A percentile compares a stretch with the other conserved stretches of the same genome.
Evolutionary conservation across 2,329 filamentous ascomycete genomes (phyloP).

Genomic region (Teratosphaeria gauchensis): DNA sequence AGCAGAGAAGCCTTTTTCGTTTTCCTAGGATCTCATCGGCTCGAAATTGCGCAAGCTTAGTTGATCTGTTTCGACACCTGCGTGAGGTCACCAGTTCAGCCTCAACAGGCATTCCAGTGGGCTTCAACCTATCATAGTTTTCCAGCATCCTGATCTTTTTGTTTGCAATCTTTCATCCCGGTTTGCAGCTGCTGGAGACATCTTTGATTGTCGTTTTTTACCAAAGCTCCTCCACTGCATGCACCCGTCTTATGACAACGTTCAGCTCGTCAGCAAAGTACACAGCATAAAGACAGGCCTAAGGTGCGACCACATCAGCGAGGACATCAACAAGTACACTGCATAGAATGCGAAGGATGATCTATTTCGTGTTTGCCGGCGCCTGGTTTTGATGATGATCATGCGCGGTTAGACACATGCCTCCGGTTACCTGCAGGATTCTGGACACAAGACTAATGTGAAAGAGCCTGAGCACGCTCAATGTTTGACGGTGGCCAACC

Average conservation of each 20-base stretch:
- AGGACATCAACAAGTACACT: not conserved
- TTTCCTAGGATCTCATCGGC: not conserved
- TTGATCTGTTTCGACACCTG: not conserved
- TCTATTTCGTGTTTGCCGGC: slow-evolving; percentile 1
- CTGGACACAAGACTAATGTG: not conserved
- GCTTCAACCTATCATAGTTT: not conserved
- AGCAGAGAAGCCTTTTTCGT: not conserved
- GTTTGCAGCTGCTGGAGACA: not conserved
- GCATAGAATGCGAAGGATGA: slow-evolving; percentile 1
- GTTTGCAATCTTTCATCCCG: not conserved
- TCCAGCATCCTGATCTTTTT: not conserved
- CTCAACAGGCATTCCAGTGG: not conserved
- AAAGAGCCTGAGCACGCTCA: not conserved
- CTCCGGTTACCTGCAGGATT: not conserved
- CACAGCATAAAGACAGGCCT: slow-evolving; percentile 5
- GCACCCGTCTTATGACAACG: not conserved
- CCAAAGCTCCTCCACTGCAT: not conserved
- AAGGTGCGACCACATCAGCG: not conserved
- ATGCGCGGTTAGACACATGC: not conserved
- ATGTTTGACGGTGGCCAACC: not conserved
- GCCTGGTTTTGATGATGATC: slow-evolving; percentile 5
- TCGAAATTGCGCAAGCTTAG: not conserved
- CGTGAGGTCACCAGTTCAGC: not conserved
- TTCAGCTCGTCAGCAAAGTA: not conserved
- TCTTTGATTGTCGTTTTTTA: not conserved